A percentile compares a stretch with the other conserved stretches of the same genome.
phyloP scores from a whole-genome alignment of 148 eudicot species.

The Rhododendron vialii region DNA sequence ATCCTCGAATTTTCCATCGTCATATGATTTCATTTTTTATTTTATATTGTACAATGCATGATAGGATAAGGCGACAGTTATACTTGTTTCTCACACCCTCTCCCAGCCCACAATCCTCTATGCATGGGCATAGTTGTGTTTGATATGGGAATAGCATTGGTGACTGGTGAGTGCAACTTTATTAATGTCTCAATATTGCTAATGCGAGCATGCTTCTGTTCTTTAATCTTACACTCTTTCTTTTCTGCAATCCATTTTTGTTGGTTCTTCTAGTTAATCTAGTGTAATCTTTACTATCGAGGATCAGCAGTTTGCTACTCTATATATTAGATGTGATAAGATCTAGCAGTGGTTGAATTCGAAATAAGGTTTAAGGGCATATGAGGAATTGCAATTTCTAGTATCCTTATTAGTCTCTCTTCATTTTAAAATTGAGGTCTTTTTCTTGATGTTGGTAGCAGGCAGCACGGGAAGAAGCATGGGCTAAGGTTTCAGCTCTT shows the following conservation, averaged over 20 bases:
- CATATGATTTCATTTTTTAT: not conserved
- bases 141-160: not conserved
- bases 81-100: not conserved
- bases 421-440: constrained; percentile 27
- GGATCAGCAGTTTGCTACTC: not conserved
- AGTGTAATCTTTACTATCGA: not conserved
- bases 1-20: not conserved
- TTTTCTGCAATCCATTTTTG: not conserved
- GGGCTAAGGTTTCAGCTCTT: constrained; percentile 95
- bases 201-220: not conserved
- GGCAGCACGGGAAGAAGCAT: constrained; percentile 99
- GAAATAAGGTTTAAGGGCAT: not conserved
- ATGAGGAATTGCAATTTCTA: not conserved
- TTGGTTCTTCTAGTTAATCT: not conserved
- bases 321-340: not conserved
- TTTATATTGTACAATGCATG: not conserved
- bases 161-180: not conserved
- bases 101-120: not conserved
- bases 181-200: not conserved
- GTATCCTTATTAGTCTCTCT: not conserved
- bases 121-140: not conserved
- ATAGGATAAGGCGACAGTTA: not conserved
- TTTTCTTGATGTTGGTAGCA: constrained; percentile 67
- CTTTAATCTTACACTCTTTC: not conserved
- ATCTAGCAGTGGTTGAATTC: not conserved